A percentile compares a stretch with the other conserved stretches of the same genome.
Evolutionary conservation across 345 rosid species (phyloP).

Genomic region (Aquilaria malaccensis): DNA sequence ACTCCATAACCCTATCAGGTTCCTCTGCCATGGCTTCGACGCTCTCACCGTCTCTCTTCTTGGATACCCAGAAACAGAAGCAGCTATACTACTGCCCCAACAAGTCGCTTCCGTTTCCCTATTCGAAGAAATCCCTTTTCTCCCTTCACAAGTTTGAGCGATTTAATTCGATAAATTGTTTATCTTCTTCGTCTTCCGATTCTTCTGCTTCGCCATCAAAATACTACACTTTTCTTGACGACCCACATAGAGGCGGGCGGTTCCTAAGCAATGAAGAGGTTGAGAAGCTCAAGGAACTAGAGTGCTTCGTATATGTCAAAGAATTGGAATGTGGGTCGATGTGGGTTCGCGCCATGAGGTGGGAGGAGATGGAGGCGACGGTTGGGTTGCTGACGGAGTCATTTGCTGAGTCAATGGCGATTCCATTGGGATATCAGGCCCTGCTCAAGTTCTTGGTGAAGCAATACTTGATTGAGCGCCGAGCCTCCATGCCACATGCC

Average conservation of each 20-base stretch:
- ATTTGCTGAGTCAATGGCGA: constrained; percentile 75
- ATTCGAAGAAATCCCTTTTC: constrained; percentile 23
- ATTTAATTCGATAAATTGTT: constrained; percentile 28
- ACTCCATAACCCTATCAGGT: too few relatives aligned
- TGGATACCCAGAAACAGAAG: constrained; percentile 25
- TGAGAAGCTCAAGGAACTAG: constrained; percentile 53
- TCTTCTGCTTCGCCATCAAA: constrained; percentile 26
- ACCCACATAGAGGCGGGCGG: constrained; percentile 41
- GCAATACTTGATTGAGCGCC: constrained; percentile 78
- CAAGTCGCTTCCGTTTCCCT: constrained; percentile 21
- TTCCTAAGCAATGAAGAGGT: constrained; percentile 70
- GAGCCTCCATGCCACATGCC: constrained; percentile 66
- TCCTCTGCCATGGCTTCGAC: constrained; percentile 38
- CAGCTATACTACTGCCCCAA: constrained; percentile 1
- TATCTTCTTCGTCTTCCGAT: constrained; percentile 23
- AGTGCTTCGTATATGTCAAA: constrained; percentile 47
- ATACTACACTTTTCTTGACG: constrained; percentile 46
- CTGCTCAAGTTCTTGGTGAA: constrained; percentile 70
- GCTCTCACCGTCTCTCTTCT: constrained; percentile 33
- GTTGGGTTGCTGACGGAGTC: constrained; percentile 70
- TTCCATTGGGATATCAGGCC: constrained; percentile 53
- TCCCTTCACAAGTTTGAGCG: constrained; percentile 22
- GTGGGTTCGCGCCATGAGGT: constrained; percentile 67
- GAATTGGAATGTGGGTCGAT: constrained; percentile 55
- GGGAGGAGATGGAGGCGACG: constrained; percentile 63